Conservation (phyloP, 768 basidiomycete species). For the Thelephora ganbajun region DNA sequence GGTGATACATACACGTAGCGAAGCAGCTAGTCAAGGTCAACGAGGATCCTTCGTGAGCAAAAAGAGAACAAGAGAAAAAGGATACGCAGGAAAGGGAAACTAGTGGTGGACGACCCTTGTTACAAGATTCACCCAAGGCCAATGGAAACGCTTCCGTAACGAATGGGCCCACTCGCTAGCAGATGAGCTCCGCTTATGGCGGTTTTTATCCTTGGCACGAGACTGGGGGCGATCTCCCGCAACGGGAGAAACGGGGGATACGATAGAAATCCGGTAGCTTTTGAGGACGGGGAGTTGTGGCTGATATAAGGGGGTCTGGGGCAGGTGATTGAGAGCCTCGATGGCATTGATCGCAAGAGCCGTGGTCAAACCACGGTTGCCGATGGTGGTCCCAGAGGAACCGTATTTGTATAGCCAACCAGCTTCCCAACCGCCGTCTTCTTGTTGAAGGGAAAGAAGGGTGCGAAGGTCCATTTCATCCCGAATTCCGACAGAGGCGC, state of each 20-base stretch:
- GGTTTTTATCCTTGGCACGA: neutral
- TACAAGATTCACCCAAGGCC: too few relatives aligned
- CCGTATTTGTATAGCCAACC: slow-evolving; percentile 48
- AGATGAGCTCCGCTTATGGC: neutral
- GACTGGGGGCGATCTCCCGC: neutral
- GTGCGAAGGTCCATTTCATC: slow-evolving; percentile 30
- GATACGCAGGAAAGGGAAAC: neutral
- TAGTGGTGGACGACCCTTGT: neutral
- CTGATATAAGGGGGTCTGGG: too few relatives aligned
- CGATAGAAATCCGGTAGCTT: neutral
- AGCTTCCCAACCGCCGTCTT: slow-evolving; percentile 41
- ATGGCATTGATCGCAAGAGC: slow-evolving; percentile 40
- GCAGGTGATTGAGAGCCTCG: slow-evolving; percentile 12
- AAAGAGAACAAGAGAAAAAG: neutral
- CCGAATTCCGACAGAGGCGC: slow-evolving; percentile 24
- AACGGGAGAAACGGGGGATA: neutral
- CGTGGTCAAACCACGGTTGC: slow-evolving; percentile 41
- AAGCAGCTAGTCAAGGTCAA: too few relatives aligned
- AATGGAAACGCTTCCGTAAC: neutral
- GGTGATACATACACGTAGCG: too few relatives aligned
- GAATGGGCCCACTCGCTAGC: neutral
- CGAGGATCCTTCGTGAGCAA: too few relatives aligned
- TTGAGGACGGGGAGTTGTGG: too few relatives aligned
- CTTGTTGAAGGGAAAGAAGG: slow-evolving; percentile 32
- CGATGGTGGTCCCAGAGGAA: slow-evolving; percentile 30